Conservation (phyloP, 2,329 filamentous ascomycete species). For the Cercospora sp. region DNA sequence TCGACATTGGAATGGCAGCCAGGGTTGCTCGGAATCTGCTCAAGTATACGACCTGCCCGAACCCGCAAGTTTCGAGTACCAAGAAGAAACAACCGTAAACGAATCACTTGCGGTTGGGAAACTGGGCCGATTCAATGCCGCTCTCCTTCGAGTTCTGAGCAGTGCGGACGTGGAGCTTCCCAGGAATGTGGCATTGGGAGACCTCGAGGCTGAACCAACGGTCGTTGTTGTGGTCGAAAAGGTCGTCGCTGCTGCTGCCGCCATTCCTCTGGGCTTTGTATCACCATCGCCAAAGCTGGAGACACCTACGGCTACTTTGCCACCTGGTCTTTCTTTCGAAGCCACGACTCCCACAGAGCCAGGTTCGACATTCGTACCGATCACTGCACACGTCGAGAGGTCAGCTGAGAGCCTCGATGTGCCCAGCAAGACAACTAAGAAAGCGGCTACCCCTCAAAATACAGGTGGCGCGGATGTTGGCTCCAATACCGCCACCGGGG, state of each 20-base stretch:
- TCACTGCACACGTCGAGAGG: constrained; percentile 32
- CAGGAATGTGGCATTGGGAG: constrained; percentile 35
- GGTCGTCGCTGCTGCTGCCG: constrained; percentile 36
- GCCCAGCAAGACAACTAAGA: constrained; percentile 25
- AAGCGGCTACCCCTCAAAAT: background rate
- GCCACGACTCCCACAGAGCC: constrained; percentile 23
- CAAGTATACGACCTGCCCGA: constrained; percentile 39
- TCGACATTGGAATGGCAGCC: constrained; percentile 33
- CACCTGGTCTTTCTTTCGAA: constrained; percentile 23
- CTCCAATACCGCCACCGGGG: background rate
- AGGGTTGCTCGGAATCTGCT: constrained; percentile 39
- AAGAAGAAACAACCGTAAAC: constrained; percentile 28
- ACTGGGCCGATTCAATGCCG: constrained; percentile 35
- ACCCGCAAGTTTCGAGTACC: constrained; percentile 43
- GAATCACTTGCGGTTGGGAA: constrained; percentile 32
- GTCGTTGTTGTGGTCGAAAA: constrained; percentile 47
- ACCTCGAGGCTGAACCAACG: constrained; percentile 44
- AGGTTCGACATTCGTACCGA: constrained; percentile 22
- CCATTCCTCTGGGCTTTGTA: constrained; percentile 21
- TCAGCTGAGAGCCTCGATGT: constrained; percentile 26
- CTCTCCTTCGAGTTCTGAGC: constrained; percentile 38
- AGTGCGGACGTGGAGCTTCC: constrained; percentile 18
- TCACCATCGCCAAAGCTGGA: constrained; percentile 20
- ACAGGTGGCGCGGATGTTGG: background rate
- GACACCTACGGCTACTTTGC: constrained; percentile 32